phyloP scores from a whole-genome alignment of 192 early-diverging fungal genomes.

The Podila horticola region DNA sequence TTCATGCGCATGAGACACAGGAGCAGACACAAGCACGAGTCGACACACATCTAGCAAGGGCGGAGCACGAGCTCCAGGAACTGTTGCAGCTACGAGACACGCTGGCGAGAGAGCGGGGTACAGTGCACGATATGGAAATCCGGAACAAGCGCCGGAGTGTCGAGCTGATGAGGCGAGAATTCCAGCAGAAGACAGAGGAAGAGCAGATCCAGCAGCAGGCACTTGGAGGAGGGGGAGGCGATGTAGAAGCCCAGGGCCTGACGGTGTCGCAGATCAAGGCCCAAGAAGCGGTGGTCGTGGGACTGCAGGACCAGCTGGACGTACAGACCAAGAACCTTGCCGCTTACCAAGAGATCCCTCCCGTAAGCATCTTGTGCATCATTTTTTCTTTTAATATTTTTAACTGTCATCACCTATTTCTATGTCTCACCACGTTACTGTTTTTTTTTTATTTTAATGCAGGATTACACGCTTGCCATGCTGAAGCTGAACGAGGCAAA shows the following conservation, averaged over 20 bases:
- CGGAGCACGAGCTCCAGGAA: constrained; percentile 1
- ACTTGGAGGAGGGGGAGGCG: not conserved
- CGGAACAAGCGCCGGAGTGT: constrained; percentile 23
- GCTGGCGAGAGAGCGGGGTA: constrained; percentile 4
- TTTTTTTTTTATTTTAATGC: not conserved
- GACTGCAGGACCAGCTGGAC: constrained; percentile 4
- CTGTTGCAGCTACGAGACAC: constrained; percentile 9
- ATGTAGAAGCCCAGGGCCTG: constrained; percentile 21
- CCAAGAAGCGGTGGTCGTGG: not conserved
- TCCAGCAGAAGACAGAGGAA: constrained; percentile 1
- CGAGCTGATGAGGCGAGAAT: constrained; percentile 11
- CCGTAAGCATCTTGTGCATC: constrained; percentile 13
- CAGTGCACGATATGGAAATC: constrained; percentile 28
- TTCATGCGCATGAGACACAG: not conserved
- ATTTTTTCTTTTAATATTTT: not conserved
- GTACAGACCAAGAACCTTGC: constrained; percentile 11
- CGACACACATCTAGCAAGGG: not conserved
- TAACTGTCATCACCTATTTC: not conserved
- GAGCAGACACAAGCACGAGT: not conserved
- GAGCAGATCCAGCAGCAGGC: constrained; percentile 7
- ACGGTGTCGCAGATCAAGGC: constrained; percentile 22
- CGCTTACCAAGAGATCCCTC: constrained; percentile 36
- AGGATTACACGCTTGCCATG: constrained; percentile 36
- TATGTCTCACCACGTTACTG: not conserved
- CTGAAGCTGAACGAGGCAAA: constrained; percentile 26